Base-by-base conservation (phyloP, 192 early-diverging fungal genomes). In the Podila minutissima region DNA sequence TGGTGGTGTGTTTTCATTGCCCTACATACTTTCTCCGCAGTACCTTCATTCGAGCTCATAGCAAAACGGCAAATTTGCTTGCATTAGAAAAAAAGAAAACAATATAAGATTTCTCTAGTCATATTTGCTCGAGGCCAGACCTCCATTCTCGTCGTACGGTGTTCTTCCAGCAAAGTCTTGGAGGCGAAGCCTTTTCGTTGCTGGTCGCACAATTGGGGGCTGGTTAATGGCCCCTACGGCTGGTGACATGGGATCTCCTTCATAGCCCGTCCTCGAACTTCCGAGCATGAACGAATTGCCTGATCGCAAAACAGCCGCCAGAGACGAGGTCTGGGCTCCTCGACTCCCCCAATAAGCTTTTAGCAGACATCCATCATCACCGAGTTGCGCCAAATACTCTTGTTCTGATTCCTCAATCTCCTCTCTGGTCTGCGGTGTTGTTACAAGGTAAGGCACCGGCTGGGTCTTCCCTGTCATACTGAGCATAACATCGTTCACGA, bases 91-190 rank as follows among this genome's bases (percentile, higher is more conserved):
- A 12, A 46, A 29, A n/a, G 38, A 41, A 46, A 41, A 46, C 15
- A 11, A 12, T 46, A 46, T 12, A 37, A 8, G 35, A 37, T 37
- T 37, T 37, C 35, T 46, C 41, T 46, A 46, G 15, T 46, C 41
- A 8, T 46, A 46, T 46, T 46, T 46, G 41, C 13, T 46, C 51
- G 62, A 70, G 31, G 33, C 50, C 38, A 29, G 58, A 49, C 76
- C 76, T 4, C 76, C 76, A 35, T 79, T 72, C 41, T 79, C 76
- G 20, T 48, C 35, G 3, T 58, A 59, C 20, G 76, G 76, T n/a
- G 76, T 79, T 31, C 76, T 58, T 64, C 76, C 76, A 8, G 76
- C 70, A 64, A 72, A 79, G 31, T 79, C 76, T 31, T 79, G 76
- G 0, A 79, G 37, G 13, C 76, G 65, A 50, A 50, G 70, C 22